Conservation (phyloP, 208 protist genomes). For the Crithidia thermophila region DNA sequence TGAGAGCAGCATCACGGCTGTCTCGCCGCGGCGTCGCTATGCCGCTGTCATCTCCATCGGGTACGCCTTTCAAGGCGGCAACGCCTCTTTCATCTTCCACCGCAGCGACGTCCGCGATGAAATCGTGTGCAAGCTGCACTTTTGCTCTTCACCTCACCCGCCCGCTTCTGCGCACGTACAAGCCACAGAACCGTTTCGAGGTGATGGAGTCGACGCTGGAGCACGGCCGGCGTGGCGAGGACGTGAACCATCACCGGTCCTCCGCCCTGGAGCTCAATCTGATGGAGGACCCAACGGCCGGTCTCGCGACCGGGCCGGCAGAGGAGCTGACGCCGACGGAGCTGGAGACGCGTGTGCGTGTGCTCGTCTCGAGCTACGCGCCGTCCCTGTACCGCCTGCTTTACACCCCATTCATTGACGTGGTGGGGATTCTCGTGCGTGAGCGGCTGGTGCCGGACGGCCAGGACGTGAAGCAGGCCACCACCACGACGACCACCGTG, state of each 20-base stretch:
- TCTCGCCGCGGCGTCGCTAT: no score
- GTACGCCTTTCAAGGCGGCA: constrained; percentile 7
- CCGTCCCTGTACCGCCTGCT: constrained; percentile 64
- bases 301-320: constrained; percentile 63
- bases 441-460: constrained; percentile 47
- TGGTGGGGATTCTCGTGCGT: constrained; percentile 51
- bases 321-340: constrained; percentile 78
- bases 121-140: not conserved
- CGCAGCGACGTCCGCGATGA: not conserved
- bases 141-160: not conserved
- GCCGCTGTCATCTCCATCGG: no score
- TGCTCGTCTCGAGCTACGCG: constrained; percentile 56
- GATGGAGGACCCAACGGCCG: constrained; percentile 87
- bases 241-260: constrained; percentile 2
- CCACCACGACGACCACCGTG: constrained; percentile 1
- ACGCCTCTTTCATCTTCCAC: not conserved
- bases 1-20: no score
- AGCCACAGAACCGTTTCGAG: not conserved
- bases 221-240: constrained; percentile 2
- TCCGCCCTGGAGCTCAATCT: constrained; percentile 63
- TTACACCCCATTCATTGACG: constrained; percentile 80
- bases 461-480: not conserved
- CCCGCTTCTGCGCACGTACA: not conserved
- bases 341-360: constrained; percentile 66
- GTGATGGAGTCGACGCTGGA: constrained; percentile 3